phyloP scores from a whole-genome alignment of 495 filamentous ascomycete species.

The Penicillium paradoxum region DNA sequence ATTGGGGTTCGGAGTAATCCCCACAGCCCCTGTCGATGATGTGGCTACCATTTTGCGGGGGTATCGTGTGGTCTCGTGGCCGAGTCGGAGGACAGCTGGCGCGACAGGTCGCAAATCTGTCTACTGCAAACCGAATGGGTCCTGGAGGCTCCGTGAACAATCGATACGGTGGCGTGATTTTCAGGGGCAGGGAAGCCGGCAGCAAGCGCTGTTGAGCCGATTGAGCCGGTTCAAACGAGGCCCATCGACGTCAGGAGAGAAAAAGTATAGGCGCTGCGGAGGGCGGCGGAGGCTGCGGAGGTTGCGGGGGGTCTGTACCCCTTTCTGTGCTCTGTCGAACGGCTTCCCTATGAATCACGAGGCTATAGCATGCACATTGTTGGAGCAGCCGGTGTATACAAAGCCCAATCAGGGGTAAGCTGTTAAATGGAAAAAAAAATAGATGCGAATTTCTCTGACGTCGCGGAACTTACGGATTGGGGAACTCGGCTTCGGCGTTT shows the following conservation, averaged over 20 bases:
- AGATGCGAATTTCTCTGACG: constrained; percentile 22
- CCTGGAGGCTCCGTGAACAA: background rate
- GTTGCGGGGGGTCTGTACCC: constrained; percentile 12
- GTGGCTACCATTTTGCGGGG: constrained; percentile 6
- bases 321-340: constrained; percentile 27
- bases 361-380: constrained; percentile 26
- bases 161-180: background rate
- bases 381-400: constrained; percentile 2
- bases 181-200: constrained; percentile 21
- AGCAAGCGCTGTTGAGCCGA: constrained; percentile 14
- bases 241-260: constrained; percentile 5
- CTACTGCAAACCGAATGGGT: background rate
- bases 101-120: background rate
- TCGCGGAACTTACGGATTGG: constrained; percentile 38
- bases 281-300: background rate
- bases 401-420: constrained; percentile 6
- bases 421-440: constrained; percentile 8
- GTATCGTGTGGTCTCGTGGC: background rate
- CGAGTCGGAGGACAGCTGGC: background rate
- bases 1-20: background rate
- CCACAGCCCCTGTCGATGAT: background rate
- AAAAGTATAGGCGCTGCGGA: constrained; percentile 1
- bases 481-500: constrained; percentile 18
- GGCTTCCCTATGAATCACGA: constrained; percentile 21
- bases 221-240: constrained; percentile 11